Percentiles rank a stretch among this genome's conserved stretches.
Evolutionary conservation across 2,329 filamentous ascomycete genomes (phyloP).

Genomic region (Aureobasidium mangrovei): DNA sequence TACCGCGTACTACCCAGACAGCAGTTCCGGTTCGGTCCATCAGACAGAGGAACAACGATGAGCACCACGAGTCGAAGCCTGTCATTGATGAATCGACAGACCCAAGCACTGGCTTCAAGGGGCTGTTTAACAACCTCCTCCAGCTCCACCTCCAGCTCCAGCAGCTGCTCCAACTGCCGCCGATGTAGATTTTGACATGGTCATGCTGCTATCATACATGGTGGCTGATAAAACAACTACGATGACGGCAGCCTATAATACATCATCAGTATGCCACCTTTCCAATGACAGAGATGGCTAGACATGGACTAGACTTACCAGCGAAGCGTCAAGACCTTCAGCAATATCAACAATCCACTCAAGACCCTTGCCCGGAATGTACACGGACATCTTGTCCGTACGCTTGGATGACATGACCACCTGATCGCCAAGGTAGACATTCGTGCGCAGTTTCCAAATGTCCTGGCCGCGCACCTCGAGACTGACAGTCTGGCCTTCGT

Average conservation of each 20-base stretch:
- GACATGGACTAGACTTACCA: conserved; percentile 2
- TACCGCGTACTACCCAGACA: too few species aligned
- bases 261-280: background rate
- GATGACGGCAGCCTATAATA: conserved; percentile 10
- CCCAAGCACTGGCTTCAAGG: too few species aligned
- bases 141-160: too few species aligned
- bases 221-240: conserved; percentile 12
- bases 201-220: conserved; percentile 6
- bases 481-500: conserved; percentile 11
- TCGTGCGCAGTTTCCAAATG: conserved; percentile 17
- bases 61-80: too few species aligned
- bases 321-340: conserved; percentile 19
- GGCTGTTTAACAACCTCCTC: too few species aligned
- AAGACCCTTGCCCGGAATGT: conserved; percentile 16
- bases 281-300: background rate
- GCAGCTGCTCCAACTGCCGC: too few species aligned
- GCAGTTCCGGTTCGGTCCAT: too few species aligned
- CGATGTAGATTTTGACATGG: too few species aligned
- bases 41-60: too few species aligned
- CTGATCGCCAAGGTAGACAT: conserved; percentile 17
- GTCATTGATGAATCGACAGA: too few species aligned
- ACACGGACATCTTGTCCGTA: conserved; percentile 16
- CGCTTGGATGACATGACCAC: conserved; percentile 18
- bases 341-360: conserved; percentile 19
- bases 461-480: conserved; percentile 19